phyloP scores from a whole-genome alignment of 805 yeast species.

The Tetrapisispora pingtungensis region DNA sequence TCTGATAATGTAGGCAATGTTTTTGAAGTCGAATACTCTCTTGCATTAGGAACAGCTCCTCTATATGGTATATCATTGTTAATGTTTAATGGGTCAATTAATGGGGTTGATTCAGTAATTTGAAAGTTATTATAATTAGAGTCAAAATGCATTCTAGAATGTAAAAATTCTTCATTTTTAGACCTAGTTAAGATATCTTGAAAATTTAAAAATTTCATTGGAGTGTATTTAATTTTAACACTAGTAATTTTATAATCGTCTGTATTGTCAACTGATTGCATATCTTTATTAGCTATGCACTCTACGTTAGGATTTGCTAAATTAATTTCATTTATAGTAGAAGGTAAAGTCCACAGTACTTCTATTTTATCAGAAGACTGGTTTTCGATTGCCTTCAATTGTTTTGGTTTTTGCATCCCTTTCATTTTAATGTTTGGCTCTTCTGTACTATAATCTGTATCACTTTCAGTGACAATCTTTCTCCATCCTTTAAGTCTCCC shows the following conservation, averaged over 20 bases:
- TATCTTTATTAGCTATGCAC: constrained; percentile 5
- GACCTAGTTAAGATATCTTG: constrained; percentile 9
- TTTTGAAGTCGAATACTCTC: constrained; percentile 43
- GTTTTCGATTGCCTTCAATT: not conserved
- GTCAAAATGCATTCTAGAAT: constrained; percentile 1
- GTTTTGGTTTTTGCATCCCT: not conserved
- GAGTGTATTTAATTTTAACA: constrained; percentile 21
- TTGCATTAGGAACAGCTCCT: constrained; percentile 51
- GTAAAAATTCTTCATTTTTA: not conserved
- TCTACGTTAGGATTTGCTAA: constrained; percentile 20
- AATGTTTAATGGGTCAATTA: constrained; percentile 14
- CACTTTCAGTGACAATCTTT: no score
- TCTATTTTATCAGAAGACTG: not conserved
- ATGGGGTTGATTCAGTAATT: constrained; percentile 33
- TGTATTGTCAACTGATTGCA: constrained; percentile 1
- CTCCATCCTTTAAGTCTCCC: no score
- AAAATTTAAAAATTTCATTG: constrained; percentile 18
- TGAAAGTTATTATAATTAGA: constrained; percentile 20
- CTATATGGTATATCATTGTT: constrained; percentile 43
- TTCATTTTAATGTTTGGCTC: not conserved
- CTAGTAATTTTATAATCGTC: constrained; percentile 8
- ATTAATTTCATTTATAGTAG: constrained; percentile 11
- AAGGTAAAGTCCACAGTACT: not conserved
- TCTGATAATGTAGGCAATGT: constrained; percentile 53
- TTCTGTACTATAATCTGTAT: no score